Evolutionary conservation across 768 basidiomycete species (phyloP), one percentile per base, ranked within the genome.

Genomic region (Boletus reticuloceps): DNA sequence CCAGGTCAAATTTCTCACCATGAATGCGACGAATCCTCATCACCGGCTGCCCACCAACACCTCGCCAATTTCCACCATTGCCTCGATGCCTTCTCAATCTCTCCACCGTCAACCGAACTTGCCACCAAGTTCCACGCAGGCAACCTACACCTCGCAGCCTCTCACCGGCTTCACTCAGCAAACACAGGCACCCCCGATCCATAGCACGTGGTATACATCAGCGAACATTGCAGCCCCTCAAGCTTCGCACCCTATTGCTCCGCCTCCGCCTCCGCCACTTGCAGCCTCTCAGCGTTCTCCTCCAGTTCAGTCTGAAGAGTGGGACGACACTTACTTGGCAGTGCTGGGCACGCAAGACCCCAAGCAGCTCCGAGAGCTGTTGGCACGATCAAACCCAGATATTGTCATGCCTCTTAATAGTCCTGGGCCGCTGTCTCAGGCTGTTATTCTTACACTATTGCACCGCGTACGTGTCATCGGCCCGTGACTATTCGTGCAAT

Each of bases 241-340:
- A 58, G 88, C 89, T 1, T 91, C 89, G 0, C 88, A 90, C 62
- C 89, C 88, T 29, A 82, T 86, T 10, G 84, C 86, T 17, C 80
- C 87, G 16, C 88, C 87, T 2, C 88, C 76, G 4, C 74, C 74
- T 0, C 70, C 74, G 11, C 68, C 74, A 3, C 69, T 48, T 36
- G 72, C 64, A 43, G 66, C 72, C 50, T 82, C 82, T 52, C 74
- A 67, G 51, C 74, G 79, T 58, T 74, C 83, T 29, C 80, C 82
- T 16, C 79, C 85, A n/a, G 71, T 76, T 41, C 80, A 79, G 62
- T 52, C 78, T 43, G 90, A 91, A 66, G 87, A 90, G 58, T 93
- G 91, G 91, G 91, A 93, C 59, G 88, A 91, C 56, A 81, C 84
- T 11, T 93, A 91, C 69, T 78, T 93, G 36, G 80, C 83, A 17